Conservation (phyloP, 1,139 yeast genomes). For the Blastobotrys apis region DNA sequence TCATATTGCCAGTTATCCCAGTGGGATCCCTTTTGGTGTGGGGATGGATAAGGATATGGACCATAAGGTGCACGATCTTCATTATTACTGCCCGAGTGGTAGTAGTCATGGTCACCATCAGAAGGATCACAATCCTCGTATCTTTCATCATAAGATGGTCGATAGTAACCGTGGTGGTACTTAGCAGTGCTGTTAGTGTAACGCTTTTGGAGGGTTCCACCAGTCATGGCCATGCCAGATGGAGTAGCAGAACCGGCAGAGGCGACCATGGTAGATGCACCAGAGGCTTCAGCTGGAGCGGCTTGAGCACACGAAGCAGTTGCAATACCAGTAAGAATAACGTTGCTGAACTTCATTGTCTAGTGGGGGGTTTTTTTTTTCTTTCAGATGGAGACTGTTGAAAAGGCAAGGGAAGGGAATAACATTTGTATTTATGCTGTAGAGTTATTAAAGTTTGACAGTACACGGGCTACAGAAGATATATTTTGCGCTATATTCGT, state of each 20-base stretch:
- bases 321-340: conserved; percentile 3
- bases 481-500: too few relatives aligned
- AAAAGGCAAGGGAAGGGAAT: too few relatives aligned
- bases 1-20: conserved; percentile 6
- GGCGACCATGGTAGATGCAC: background rate
- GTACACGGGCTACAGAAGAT: too few relatives aligned
- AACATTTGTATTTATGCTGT: background rate
- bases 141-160: background rate
- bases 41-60: background rate
- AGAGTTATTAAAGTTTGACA: too few relatives aligned
- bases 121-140: background rate
- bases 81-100: too few relatives aligned
- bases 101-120: background rate
- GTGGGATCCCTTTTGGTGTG: background rate
- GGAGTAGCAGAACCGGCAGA: background rate
- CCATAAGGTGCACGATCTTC: too few relatives aligned
- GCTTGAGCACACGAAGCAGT: conserved; percentile 3
- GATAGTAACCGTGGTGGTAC: background rate
- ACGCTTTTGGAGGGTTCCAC: conserved; percentile 2
- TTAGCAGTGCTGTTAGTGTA: background rate
- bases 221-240: too few relatives aligned
- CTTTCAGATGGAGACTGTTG: too few relatives aligned
- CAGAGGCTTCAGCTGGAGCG: conserved; percentile 1
- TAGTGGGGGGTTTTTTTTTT: background rate
- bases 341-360: conserved; percentile 5